Evolutionary conservation across 768 basidiomycete species (phyloP).

Genomic region (Dioszegia hungarica): DNA sequence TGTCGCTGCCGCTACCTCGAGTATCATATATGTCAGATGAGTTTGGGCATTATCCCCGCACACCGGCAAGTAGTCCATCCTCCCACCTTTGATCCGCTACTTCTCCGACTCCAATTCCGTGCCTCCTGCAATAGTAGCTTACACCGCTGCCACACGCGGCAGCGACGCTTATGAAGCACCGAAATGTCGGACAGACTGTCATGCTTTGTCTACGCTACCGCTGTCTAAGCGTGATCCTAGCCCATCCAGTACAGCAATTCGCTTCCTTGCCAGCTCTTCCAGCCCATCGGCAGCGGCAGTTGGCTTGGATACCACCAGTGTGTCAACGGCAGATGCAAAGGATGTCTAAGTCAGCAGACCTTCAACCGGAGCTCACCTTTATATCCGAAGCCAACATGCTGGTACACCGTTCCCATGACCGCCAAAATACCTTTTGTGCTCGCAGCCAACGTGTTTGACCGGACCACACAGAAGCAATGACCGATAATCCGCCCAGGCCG

Average conservation of each 20-base stretch:
- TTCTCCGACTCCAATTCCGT: no score
- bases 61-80: no score
- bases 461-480: conserved; percentile 24
- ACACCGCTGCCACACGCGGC: no score
- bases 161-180: no score
- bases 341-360: conserved; percentile 6
- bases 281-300: conserved; percentile 30
- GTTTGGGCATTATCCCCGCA: no score
- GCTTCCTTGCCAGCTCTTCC: conserved; percentile 20
- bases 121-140: no score
- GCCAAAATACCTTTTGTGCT: conserved; percentile 41
- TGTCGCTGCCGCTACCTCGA: no score
- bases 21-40: no score
- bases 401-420: conserved; percentile 39
- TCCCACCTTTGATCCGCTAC: no score
- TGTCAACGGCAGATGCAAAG: conserved; percentile 5
- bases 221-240: background rate
- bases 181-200: no score
- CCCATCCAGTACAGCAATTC: background rate
- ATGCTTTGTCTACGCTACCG: conserved; percentile 4
- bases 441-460: conserved; percentile 37
- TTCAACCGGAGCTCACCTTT: conserved; percentile 19
- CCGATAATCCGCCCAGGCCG: conserved; percentile 27
- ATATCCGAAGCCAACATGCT: conserved; percentile 38
- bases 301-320: conserved; percentile 27